Percentiles rank a stretch among this genome's conserved stretches.
These are phyloP conservation scores for Clohesyomyces aquaticus DNA, from an alignment of 495 filamentous ascomycete genomes.

Conservation along the genomic window DNA sequence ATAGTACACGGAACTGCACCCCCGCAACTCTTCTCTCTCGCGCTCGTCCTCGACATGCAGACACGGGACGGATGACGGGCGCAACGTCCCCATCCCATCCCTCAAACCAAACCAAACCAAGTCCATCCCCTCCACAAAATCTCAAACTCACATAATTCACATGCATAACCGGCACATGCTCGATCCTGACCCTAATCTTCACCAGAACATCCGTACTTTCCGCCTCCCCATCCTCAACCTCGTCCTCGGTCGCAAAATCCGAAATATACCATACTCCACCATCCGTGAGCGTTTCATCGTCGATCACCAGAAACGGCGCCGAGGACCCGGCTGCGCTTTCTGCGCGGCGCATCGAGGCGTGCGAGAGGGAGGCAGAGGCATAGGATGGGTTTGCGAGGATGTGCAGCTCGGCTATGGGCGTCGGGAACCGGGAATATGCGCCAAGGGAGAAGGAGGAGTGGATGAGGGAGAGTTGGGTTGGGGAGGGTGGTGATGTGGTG, in stretches of 20 bases:
- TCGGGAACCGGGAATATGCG: neutral
- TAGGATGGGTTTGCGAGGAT: constrained; percentile 1
- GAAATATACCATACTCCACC: constrained; percentile 10
- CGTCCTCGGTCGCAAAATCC: constrained; percentile 2
- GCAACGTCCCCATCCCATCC: no score
- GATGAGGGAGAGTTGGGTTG: constrained; percentile 1
- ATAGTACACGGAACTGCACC: no score
- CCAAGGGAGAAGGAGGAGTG: neutral
- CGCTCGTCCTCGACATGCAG: no score
- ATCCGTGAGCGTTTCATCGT: constrained; percentile 1
- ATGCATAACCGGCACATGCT: constrained; percentile 9
- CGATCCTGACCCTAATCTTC: constrained; percentile 13
- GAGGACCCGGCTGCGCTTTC: neutral
- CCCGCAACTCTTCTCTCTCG: no score
- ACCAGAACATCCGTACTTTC: constrained; percentile 1
- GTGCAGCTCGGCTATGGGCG: neutral
- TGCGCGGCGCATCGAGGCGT: neutral
- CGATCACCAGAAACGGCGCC: constrained; percentile 1
- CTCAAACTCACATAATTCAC: neutral
- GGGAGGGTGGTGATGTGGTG: neutral
- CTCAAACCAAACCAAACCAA: no score
- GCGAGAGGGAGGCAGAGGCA: no score
- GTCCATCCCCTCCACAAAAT: no score
- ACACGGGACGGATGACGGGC: no score
- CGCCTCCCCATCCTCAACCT: constrained; percentile 11